A percentile compares a stretch with the other conserved stretches of the same genome.
phyloP scores from a whole-genome alignment of 2,329 filamentous ascomycete genomes.

The Ceratocystis eucalypticola region DNA sequence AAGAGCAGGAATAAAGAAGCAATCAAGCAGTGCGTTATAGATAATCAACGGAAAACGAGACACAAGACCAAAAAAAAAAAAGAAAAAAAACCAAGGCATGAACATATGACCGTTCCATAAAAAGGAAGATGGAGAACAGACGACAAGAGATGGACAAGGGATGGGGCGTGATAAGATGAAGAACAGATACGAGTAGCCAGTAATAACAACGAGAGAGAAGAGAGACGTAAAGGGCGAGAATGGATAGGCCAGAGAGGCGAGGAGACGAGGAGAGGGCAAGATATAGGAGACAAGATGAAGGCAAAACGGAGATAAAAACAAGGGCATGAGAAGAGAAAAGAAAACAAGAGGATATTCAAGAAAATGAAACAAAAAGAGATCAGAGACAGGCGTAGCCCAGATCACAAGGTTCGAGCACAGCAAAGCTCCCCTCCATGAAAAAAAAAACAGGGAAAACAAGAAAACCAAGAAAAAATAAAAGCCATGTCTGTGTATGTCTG shows the following conservation, averaged over 20 bases:
- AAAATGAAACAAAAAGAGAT: too few relatives aligned
- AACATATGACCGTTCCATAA: background rate
- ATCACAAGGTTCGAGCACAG: background rate
- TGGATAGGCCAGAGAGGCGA: too few relatives aligned
- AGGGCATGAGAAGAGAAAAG: background rate
- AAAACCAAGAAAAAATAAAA: too few relatives aligned
- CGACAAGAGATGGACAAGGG: background rate
- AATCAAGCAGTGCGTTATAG: slow-evolving; percentile 1
- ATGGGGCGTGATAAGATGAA: background rate
- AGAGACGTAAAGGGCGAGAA: too few relatives aligned
- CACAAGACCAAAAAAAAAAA: slow-evolving; percentile 5
- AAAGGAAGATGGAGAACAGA: background rate
- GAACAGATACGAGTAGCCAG: too few relatives aligned
- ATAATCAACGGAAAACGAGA: slow-evolving; percentile 5
- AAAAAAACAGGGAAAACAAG: background rate
- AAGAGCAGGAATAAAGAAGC: background rate
- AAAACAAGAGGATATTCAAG: background rate
- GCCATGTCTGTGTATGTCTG: background rate
- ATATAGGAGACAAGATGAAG: too few relatives aligned
- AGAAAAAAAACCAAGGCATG: background rate
- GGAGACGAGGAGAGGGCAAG: too few relatives aligned
- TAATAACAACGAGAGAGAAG: too few relatives aligned
- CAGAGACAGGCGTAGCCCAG: too few relatives aligned
- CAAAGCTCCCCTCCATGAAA: background rate
- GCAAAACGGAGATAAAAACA: background rate